Base-by-base conservation (phyloP, 2,329 filamentous ascomycete genomes). In the Fusarium buxicola region DNA sequence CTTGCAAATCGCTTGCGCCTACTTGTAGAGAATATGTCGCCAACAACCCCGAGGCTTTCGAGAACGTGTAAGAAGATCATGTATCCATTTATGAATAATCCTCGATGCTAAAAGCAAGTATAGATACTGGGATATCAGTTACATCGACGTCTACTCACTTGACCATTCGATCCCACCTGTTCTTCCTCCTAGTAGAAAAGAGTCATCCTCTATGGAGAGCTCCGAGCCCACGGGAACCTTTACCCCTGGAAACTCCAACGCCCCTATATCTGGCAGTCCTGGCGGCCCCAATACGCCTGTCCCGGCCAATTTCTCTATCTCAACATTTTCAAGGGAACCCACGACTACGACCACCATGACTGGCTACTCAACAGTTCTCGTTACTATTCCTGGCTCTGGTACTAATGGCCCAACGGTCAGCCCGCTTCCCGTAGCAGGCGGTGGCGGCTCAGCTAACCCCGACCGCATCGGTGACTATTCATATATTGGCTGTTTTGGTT, bases 121-220 rank as follows among this genome's bases (percentile, higher is more conserved):
- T 7, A 78, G 76, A 8, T 74, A 80, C 72, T 76, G 86, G 85
- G 70, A 89, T 65, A 78, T 90, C 76, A 76, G 79, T 53, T 84
- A 82, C 65, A 83, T 85, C 55, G 81, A 85, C 27, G 75, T 81
- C 16, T 85, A 83, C 53, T 56, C 72, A 45, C 55, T 51, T 40
- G 65, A 44, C 7, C 41, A 60, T 24, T 40, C 44, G 8, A 25
- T 45, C 11, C 59, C 50, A 3, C 43, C 61, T 8, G 35, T 59
- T 18, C 12, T 55, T 8, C 39, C 64, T 10, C 12, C 55, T 6
- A 38, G 38, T 2, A 21, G 57, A 10, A 15, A 43, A 15, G 21
- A 21, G 21, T 6, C 21, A 6, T n/a, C 38, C 4, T 46, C 53
- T 4, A 9, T 43, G 12, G 24, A 27, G 16, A 25, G 27, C 35